phyloP scores from a whole-genome alignment of 345 rosid genomes.

The Rhodomyrtus tomentosa region DNA sequence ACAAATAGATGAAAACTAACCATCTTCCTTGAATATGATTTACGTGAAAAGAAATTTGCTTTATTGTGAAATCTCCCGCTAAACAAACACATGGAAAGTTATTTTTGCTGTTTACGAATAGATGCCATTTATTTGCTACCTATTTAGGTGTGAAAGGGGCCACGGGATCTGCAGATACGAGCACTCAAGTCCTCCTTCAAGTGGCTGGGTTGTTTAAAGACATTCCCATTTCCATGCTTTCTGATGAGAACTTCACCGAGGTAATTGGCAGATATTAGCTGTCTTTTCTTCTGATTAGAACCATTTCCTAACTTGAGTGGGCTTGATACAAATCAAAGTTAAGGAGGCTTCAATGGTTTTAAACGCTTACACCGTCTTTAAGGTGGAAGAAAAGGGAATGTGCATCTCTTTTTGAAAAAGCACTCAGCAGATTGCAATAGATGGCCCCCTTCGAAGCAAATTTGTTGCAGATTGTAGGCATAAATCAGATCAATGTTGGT shows the following conservation, averaged over 20 bases:
- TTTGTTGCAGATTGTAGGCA: not conserved
- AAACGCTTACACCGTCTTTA: not conserved
- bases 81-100: not conserved
- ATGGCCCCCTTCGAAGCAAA: not conserved
- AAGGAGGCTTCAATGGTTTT: not conserved
- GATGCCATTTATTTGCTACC: conserved; percentile 3
- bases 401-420: not conserved
- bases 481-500: not conserved
- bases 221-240: conserved; percentile 44
- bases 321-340: not conserved
- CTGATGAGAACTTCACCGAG: conserved; percentile 70
- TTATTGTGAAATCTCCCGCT: not conserved
- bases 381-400: not conserved
- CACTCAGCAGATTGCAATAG: not conserved
- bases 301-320: not conserved
- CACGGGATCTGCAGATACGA: conserved; percentile 18
- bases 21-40: not conserved
- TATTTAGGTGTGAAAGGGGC: conserved; percentile 47
- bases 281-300: not conserved
- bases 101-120: not conserved
- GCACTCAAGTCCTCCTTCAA: conserved; percentile 36
- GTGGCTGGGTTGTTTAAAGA: conserved; percentile 55
- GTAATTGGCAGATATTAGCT: conserved; percentile 17
- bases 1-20: not conserved
- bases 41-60: not conserved